Conservation (phyloP, 148 eudicot species). For the Camellia granthamiana region DNA sequence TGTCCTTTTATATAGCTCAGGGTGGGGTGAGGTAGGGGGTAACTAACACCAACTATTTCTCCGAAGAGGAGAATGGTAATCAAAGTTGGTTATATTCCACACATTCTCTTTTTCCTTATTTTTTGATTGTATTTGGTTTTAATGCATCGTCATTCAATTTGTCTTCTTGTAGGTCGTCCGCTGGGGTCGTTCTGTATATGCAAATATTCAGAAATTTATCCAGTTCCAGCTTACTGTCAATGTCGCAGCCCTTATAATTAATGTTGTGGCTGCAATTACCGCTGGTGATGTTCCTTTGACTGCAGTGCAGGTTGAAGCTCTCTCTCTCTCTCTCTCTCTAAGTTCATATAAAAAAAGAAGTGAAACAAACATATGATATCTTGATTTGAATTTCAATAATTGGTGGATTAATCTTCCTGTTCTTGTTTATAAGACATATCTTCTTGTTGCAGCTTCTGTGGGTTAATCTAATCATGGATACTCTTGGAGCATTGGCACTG, state of each 20-base stretch:
- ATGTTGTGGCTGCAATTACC: slow-evolving; percentile 85
- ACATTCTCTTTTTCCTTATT: background rate
- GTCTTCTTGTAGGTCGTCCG: slow-evolving; percentile 67
- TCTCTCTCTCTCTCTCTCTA: background rate
- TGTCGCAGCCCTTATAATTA: slow-evolving; percentile 85
- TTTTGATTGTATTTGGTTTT: background rate
- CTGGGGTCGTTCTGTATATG: slow-evolving; percentile 96
- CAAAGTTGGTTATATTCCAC: background rate
- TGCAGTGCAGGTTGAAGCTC: slow-evolving; percentile 69
- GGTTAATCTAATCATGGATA: slow-evolving; percentile 98
- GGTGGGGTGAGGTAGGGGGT: background rate
- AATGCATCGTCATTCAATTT: slow-evolving; percentile 1
- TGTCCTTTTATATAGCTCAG: background rate
- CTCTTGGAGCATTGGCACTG: slow-evolving; percentile 90
- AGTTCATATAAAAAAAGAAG: background rate
- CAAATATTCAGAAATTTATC: slow-evolving; percentile 92
- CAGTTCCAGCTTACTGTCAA: slow-evolving; percentile 98
- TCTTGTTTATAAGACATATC: slow-evolving; percentile 3
- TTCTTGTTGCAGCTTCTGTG: slow-evolving; percentile 67
- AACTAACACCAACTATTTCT: background rate
- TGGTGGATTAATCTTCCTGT: background rate
- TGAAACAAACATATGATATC: background rate
- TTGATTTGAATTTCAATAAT: background rate
- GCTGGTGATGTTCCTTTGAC: slow-evolving; percentile 82
- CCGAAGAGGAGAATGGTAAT: background rate